Conservation (phyloP, 2,329 filamentous ascomycete species). For the Trichoderma sp. region DNA sequence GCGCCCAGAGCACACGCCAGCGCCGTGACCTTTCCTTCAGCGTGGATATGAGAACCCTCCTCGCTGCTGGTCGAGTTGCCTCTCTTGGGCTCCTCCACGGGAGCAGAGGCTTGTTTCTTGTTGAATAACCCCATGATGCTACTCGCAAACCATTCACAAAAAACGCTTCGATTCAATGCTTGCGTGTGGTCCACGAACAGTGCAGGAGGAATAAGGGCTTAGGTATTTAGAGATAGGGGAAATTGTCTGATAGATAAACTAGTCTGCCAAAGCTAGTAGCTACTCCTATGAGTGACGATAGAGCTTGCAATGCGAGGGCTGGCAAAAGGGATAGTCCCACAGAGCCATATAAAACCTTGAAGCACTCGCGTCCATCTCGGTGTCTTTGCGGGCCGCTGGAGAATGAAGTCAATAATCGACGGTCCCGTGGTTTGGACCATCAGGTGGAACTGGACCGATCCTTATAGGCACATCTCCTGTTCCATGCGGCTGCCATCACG, state of each 20-base stretch:
- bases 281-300: background rate
- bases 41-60: background rate
- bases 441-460: conserved; percentile 7
- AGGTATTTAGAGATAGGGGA: background rate
- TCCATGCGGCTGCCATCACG: conserved; percentile 17
- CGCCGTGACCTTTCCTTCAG: conserved; percentile 5
- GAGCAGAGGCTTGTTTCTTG: background rate
- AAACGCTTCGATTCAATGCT: background rate
- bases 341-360: conserved; percentile 11
- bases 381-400: conserved; percentile 22
- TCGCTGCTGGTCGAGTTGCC: conserved; percentile 7
- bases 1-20: conserved; percentile 19
- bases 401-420: background rate
- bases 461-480: conserved; percentile 19
- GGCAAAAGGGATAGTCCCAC: conserved; percentile 16
- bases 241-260: conserved; percentile 16
- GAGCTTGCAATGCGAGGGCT: background rate
- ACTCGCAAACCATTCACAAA: background rate
- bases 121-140: conserved; percentile 17
- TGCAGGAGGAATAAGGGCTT: background rate
- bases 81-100: conserved; percentile 6
- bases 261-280: conserved; percentile 9
- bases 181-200: background rate
- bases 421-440: conserved; percentile 11
- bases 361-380: conserved; percentile 22